Conservation (phyloP, 73 alveolate species). For the Uronychia setigera region DNA sequence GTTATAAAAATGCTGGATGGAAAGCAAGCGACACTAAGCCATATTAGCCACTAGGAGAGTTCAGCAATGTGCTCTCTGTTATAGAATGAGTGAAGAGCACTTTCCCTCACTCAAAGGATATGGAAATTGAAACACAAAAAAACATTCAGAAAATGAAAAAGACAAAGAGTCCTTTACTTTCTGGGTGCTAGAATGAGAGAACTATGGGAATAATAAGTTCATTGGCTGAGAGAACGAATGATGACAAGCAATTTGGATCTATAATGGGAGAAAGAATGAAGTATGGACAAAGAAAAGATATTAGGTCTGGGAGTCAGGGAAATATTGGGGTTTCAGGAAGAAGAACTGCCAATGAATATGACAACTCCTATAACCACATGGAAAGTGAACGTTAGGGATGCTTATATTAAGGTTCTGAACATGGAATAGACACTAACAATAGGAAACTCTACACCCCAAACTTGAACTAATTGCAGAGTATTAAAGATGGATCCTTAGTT, state of each 20-base stretch:
- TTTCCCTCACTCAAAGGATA: neutral
- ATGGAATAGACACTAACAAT: neutral
- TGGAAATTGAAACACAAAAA: neutral
- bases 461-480: neutral
- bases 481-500: neutral
- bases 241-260: neutral
- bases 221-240: neutral
- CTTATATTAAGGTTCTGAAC: no score
- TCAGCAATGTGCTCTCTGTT: neutral
- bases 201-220: neutral
- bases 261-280: neutral
- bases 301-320: neutral
- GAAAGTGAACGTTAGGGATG: no score
- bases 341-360: no score
- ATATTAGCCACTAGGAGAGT: neutral
- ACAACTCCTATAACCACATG: no score
- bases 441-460: neutral
- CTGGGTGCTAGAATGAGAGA: neutral
- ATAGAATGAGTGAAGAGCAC: neutral
- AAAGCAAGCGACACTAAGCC: neutral
- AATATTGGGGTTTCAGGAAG: neutral
- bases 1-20: neutral
- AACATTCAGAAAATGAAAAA: neutral
- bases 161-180: neutral
- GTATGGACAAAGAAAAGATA: neutral